Evolutionary conservation across 2,329 filamentous ascomycete species (phyloP), one percentile per base, ranked within the genome.

Genomic region (Monilinia aucupariae): DNA sequence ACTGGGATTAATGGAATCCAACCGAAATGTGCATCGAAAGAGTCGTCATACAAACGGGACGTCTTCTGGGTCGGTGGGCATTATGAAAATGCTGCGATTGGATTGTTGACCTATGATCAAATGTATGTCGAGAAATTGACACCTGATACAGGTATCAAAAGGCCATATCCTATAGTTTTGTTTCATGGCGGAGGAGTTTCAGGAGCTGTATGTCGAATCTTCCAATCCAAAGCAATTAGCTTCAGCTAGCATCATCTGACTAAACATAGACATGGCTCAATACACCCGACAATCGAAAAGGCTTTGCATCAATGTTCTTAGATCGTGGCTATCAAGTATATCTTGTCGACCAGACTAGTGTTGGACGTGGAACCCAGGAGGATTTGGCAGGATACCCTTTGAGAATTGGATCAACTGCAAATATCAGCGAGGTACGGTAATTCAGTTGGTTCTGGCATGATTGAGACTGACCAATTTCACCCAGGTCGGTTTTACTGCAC

Each of bases 61-160:
- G 62, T 65, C 1, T 68, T 68, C 48, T 67, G 64, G 61, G 60
- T 69, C 50, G 68, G 67, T 17, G 68, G 68, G 15, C 34, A 64
- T 56, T 67, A 67, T 53, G 63, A 64, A 13, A 55, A 59, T 25
- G 64, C 54, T 17, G 63, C 59, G 9, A 65, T 67, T 54, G 65
- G 60, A 13, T 48, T 62, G 27, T 48, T 65, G 43, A 65, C 63
- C n/a, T 67, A 64, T 41, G 64, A 76, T 65, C 80, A 82, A 72
- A 79, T 82, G 74, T 82, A 82, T 67, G 79, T 82, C 32, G 81
- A 82, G 72, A 75, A 75, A 64, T 74, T 82, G 32, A 69, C 69
- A 7, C 78, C 79, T 30, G 3, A 45, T 20, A 22, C 30, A 13
- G 64, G 62, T 15, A 45, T 61, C 30, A 50, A 58, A 25, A 56